Base-by-base conservation (phyloP, 2,329 filamentous ascomycete species). In the Ophiosphaerella narmari region DNA sequence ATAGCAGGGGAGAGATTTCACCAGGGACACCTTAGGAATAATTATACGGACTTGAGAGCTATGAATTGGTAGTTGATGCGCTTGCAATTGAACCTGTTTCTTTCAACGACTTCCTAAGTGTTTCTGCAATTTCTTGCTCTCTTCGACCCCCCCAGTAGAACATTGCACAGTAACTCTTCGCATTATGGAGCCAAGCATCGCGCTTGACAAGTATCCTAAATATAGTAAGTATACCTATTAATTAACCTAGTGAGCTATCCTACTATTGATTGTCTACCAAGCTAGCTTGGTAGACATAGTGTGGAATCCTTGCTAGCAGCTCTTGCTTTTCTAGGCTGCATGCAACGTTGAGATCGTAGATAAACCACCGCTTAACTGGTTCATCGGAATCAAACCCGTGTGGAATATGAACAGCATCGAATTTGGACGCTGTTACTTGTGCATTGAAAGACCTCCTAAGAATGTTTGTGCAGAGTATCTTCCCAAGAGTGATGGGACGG, bases 341-440 rank as follows among this genome's bases (percentile, higher is more conserved):
- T 38, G 31, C 46, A 38, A 49, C 46, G 40, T 49, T 49, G 40
- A 49, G 40, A 44, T 49, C 46, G 46, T 45, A 49, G 46, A 49
- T 45, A 41, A 49, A 49, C 46, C 46, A 49, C 35, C 40, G 39
- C 41, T 49, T 49, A 23, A 49, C 23, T 38, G 46, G 46, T 39
- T 44, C 32, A 38, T 49, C 33, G 23, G 46, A 49, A 39, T 49
- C 46, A 44, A 49, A 49, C 18, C 40, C 34, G 45, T 39, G 40
- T n/a, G 46, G 46, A 39, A 49, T 49, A 39, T 49, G 46, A 43
- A 44, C 40, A 29, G 26, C 26, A 29, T 29, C 26, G 7, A 29
- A 29, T 29, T 29, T 5, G 3, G 26, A 29, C 26, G 26, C 26
- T 32, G 32, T 18, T 49, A 44, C 34, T 45, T 44, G 24, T 39